phyloP scores from a whole-genome alignment of 345 rosid species.

The Salix caprea region DNA sequence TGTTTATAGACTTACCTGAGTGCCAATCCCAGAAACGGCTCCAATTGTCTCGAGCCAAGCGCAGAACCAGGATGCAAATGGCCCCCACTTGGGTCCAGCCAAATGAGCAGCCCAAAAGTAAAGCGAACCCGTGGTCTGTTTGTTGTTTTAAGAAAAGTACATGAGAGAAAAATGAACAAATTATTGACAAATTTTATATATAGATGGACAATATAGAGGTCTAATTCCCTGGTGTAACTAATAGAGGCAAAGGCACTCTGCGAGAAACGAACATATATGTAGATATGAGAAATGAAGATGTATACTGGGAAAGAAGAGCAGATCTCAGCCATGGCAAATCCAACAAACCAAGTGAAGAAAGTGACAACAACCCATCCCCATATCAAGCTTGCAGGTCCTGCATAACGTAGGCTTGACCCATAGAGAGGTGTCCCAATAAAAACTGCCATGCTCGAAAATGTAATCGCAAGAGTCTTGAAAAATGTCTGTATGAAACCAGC shows the following conservation, averaged over 20 bases:
- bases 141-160: background rate
- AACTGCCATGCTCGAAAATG: slow-evolving; percentile 65
- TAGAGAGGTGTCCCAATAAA: slow-evolving; percentile 58
- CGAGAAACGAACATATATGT: too few species aligned
- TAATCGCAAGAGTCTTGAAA: slow-evolving; percentile 57
- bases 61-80: slow-evolving; percentile 66
- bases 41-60: slow-evolving; percentile 72
- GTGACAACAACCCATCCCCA: slow-evolving; percentile 70
- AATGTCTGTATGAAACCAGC: slow-evolving; percentile 34
- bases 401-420: slow-evolving; percentile 54
- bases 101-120: slow-evolving; percentile 71
- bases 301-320: slow-evolving; percentile 64
- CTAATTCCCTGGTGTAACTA: too few species aligned
- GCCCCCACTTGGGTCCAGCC: slow-evolving; percentile 61
- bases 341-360: slow-evolving; percentile 64
- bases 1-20: slow-evolving; percentile 34
- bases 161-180: background rate
- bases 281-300: background rate
- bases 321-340: slow-evolving; percentile 64
- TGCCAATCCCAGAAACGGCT: slow-evolving; percentile 53
- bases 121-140: slow-evolving; percentile 68
- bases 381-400: slow-evolving; percentile 56
- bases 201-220: too few species aligned
- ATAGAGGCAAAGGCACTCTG: background rate
- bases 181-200: too few species aligned